Conservation (phyloP, 257 asterid genomes). For the Haberlea rhodopensis region DNA sequence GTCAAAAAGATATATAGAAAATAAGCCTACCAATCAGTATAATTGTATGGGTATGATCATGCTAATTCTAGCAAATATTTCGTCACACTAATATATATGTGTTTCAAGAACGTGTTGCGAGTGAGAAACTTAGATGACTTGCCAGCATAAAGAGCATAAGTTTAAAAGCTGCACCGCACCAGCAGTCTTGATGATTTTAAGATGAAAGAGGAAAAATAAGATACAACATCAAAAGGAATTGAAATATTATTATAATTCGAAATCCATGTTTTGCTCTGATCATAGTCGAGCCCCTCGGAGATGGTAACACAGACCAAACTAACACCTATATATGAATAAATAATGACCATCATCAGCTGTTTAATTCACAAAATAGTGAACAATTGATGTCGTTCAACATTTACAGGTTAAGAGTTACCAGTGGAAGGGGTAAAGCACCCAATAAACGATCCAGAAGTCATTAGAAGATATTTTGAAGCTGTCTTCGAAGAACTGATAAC, state of each 20-base stretch:
- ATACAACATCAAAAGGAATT: conserved; percentile 74
- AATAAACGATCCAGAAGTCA: conserved; percentile 66
- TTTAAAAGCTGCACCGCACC: conserved; percentile 82
- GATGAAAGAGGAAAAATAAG: conserved; percentile 85
- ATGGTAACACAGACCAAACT: conserved; percentile 74
- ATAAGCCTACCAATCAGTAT: too few species aligned
- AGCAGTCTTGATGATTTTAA: conserved; percentile 82
- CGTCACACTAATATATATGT: too few species aligned
- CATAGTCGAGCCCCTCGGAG: conserved; percentile 70
- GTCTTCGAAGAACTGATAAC: conserved; percentile 74
- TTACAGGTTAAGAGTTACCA: conserved; percentile 47
- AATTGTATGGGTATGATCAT: too few species aligned
- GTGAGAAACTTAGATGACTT: conserved; percentile 52
- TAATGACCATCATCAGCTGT: conserved; percentile 2
- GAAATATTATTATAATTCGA: conserved; percentile 74
- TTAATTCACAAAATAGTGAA: neutral
- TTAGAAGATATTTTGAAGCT: conserved; percentile 53
- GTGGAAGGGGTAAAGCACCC: conserved; percentile 95
- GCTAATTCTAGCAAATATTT: neutral
- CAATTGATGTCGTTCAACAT: neutral
- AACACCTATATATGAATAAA: conserved; percentile 42
- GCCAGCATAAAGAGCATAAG: conserved; percentile 67
- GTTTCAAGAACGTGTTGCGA: neutral
- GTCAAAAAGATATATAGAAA: neutral
- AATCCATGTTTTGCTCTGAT: conserved; percentile 83